Conservation (phyloP, 805 yeast species). For the Lachancea thermotolerans region DNA sequence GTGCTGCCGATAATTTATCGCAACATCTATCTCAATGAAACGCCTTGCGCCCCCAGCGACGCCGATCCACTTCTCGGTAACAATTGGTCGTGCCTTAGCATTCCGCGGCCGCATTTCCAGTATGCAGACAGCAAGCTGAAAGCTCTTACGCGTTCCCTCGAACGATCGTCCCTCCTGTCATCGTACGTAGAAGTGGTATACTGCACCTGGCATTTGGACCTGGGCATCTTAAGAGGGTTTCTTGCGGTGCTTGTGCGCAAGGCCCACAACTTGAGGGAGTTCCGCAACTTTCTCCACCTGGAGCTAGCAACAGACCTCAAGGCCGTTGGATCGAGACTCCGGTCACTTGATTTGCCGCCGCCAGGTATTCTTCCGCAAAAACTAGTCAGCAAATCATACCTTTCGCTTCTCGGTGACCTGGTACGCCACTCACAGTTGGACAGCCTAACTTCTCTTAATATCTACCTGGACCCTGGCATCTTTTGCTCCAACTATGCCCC, state of each 20-base stretch:
- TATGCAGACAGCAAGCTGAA: slow-evolving; percentile 13
- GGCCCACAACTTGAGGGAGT: slow-evolving; percentile 16
- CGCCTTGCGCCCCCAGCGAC: slow-evolving; percentile 22
- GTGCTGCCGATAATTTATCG: slow-evolving; percentile 20
- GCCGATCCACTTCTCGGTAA: slow-evolving; percentile 20
- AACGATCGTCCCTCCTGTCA: slow-evolving; percentile 15
- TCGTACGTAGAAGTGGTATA: slow-evolving; percentile 20
- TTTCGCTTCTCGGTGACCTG: slow-evolving; percentile 1
- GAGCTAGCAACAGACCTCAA: slow-evolving; percentile 14
- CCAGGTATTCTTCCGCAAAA: slow-evolving; percentile 20
- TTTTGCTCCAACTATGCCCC: slow-evolving; percentile 16
- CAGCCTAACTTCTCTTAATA: slow-evolving; percentile 17
- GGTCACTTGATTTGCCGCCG: slow-evolving; percentile 22
- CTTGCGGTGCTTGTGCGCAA: slow-evolving; percentile 13
- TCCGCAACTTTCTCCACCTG: slow-evolving; percentile 22
- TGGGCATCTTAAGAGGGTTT: slow-evolving; percentile 13
- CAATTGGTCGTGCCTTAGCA: slow-evolving; percentile 25
- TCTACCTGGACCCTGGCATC: slow-evolving; percentile 24
- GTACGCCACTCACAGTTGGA: slow-evolving; percentile 13
- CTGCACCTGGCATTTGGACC: slow-evolving; percentile 29
- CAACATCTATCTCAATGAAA: slow-evolving; percentile 23
- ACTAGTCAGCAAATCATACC: slow-evolving; percentile 1
- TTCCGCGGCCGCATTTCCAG: slow-evolving; percentile 7
- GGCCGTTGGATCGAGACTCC: slow-evolving; percentile 11
- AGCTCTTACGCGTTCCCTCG: slow-evolving; percentile 19